These are phyloP conservation scores for Clarireedia paspali DNA, from an alignment of 2,329 filamentous ascomycete genomes.

Conservation along the genomic window DNA sequence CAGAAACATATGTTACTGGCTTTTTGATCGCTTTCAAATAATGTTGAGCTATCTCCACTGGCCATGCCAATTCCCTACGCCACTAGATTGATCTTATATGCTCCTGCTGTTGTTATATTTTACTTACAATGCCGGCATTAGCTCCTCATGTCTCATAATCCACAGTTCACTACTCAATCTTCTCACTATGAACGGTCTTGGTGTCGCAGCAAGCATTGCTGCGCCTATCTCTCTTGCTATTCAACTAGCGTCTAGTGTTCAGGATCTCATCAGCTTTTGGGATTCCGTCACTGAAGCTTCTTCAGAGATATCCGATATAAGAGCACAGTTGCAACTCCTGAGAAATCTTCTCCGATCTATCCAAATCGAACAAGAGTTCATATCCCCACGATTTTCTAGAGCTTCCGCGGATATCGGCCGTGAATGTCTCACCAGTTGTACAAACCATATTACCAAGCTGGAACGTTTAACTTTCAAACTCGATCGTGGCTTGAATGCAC, in stretches of 20 bases:
- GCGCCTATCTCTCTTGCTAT: not conserved
- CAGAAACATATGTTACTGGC: too few relatives aligned
- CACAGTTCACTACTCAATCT: not conserved
- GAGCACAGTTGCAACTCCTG: not conserved
- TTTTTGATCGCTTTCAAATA: too few relatives aligned
- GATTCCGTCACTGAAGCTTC: not conserved
- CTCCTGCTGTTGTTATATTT: not conserved
- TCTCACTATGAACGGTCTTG: conserved; percentile 45
- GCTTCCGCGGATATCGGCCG: not conserved
- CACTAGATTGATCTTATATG: not conserved
- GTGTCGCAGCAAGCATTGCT: not conserved
- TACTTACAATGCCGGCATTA: not conserved
- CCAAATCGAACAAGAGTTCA: not conserved
- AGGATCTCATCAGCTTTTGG: not conserved
- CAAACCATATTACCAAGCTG: not conserved
- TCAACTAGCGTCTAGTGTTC: not conserved
- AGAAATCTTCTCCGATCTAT: not conserved
- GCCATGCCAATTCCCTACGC: too few relatives aligned
- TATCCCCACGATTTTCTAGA: not conserved
- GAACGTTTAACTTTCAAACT: not conserved
- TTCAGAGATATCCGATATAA: not conserved
- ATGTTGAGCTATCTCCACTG: not conserved
- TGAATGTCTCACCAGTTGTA: conserved; percentile 1
- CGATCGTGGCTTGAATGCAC: not conserved
- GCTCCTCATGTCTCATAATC: not conserved